Base-by-base conservation (phyloP, 2,329 filamentous ascomycete species). In the Neurospora crassa region DNA sequence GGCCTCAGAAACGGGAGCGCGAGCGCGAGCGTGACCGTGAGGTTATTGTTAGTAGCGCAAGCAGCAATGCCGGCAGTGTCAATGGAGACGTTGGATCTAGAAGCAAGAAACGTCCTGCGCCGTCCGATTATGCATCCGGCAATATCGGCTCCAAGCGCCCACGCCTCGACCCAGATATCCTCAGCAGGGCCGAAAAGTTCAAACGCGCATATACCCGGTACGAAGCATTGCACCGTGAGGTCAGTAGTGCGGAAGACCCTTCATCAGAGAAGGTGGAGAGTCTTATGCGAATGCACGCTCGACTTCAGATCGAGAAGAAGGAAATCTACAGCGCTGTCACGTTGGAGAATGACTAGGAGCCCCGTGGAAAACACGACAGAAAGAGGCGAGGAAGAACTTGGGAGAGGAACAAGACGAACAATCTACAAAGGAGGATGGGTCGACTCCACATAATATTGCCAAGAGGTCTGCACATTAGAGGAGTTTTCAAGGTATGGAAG, bases 201-300 rank as follows among this genome's bases (percentile, higher is more conserved):
- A 87, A 87, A 78, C 76, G 79, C 67, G 86, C 76, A 73, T 90
- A 90, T 76, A 81, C 84, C 69, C 84, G 84, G 72, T 90, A 91
- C 77, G 83, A 86, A 76, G 78, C 82, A 14, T 80, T 90, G 67
- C 88, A 90, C 76, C 79, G 83, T 72, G 84, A 90, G 79, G 83
- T 91, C 72, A 79, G 81, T 20, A 82, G 78, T 6, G 76, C 86
- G 74, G 81, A 83, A 45, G 82, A 87, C 69, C 87, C 88, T 3
- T 83, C 84, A 0, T 80, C 84, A 71, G 81, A 84, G 18, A 85
- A 87, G 76, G 78, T 90, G 69, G 80, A 81, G 6, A 78, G 85
- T 68, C 78, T 90, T 67, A 75, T 85, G 40, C 83, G 85, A 16
- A 87, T 90, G 87, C 84, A 86, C 71, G 79, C 83, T 40, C 81